phyloP scores from a whole-genome alignment of 805 yeast species.

The Wickerhamomyces silvicola region DNA sequence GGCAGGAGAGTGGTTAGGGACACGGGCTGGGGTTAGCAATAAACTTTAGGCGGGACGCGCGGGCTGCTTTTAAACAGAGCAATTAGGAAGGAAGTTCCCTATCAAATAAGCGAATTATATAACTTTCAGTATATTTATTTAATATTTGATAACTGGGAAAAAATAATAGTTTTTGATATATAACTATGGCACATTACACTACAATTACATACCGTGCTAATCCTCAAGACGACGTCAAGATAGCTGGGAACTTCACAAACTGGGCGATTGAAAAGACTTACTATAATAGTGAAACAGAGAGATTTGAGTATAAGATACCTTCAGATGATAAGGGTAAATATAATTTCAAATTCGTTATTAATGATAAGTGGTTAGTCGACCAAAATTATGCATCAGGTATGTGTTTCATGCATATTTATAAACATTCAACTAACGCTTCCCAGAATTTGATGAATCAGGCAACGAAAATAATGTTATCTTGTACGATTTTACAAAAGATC shows the following conservation, averaged over 20 bases:
- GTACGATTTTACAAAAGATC: slow-evolving; percentile 9
- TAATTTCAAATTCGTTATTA: slow-evolving; percentile 20
- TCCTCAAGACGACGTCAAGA: slow-evolving; percentile 17
- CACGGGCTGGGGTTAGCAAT: too few relatives aligned
- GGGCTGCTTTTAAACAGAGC: too few relatives aligned
- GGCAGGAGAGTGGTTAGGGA: too few relatives aligned
- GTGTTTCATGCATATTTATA: slow-evolving; percentile 19
- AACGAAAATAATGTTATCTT: slow-evolving; percentile 32
- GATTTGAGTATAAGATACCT: slow-evolving; percentile 10
- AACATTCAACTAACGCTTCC: slow-evolving; percentile 19
- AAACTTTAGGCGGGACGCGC: too few relatives aligned
- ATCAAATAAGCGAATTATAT: too few relatives aligned
- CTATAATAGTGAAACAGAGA: slow-evolving; percentile 2
- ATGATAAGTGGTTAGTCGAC: slow-evolving; percentile 15
- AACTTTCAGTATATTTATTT: too few relatives aligned
- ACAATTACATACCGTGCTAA: slow-evolving; percentile 10
- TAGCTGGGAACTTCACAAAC: slow-evolving; percentile 32
- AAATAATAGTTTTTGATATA: too few relatives aligned
- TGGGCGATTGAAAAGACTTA: slow-evolving; percentile 23
- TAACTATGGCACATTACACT: slow-evolving; percentile 15
- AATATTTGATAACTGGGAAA: too few relatives aligned
- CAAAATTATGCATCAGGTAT: slow-evolving; percentile 17
- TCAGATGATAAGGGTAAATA: slow-evolving; percentile 10
- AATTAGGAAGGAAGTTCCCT: too few relatives aligned
- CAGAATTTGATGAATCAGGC: slow-evolving; percentile 29